Evolutionary conservation across 2,329 filamentous ascomycete species (phyloP), one percentile per base, ranked within the genome.

Genomic region (Colletotrichum cordylinicola): DNA sequence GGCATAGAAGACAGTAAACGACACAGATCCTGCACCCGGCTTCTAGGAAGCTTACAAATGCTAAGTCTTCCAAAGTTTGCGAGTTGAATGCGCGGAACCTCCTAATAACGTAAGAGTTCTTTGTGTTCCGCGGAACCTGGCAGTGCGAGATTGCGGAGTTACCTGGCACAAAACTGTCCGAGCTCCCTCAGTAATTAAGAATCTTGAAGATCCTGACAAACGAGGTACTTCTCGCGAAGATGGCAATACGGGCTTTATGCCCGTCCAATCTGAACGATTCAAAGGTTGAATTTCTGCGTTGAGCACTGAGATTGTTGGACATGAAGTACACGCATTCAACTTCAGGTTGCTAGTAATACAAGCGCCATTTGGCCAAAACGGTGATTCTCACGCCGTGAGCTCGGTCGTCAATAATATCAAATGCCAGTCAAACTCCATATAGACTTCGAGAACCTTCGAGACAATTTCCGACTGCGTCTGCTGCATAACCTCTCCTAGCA

Each of bases 1-100:
- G 18, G 18, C n/a, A n/a, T 48, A 1, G 0, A 48, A 9, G 9
- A 12, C 2, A 6, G 0, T 10, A n/a, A 4, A 48, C 2, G 12
- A n/a, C 9, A n/a, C 9, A n/a, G 18, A 10, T 48, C 39, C 4
- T 48, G 9, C 2, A n/a, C 18, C 12, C n/a, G 8, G 18, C 18
- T 7, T 4, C 18, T 9, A 16, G 1, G 16, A 8, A 43, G 16
- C 16, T 43, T 4, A n/a, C 15, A 43, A n/a, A n/a, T 43, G 39
- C 10, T 9, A 10, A 10, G 4, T 4, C 18, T 13, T 8, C 4
- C 37, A 4, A 4, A 8, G 0, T 43, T 48, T 48, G 43, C n/a
- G 43, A 48, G 18, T 21, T n/a, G 3, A 12, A 21, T 48, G 43
- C 9, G 43, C n/a, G 18, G n/a, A 48, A 48, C 18, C 43, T 21